Percentiles rank a stretch among this genome's conserved stretches.
phyloP scores from a whole-genome alignment of 2,329 filamentous ascomycete species.

The Colletotrichum phormii region DNA sequence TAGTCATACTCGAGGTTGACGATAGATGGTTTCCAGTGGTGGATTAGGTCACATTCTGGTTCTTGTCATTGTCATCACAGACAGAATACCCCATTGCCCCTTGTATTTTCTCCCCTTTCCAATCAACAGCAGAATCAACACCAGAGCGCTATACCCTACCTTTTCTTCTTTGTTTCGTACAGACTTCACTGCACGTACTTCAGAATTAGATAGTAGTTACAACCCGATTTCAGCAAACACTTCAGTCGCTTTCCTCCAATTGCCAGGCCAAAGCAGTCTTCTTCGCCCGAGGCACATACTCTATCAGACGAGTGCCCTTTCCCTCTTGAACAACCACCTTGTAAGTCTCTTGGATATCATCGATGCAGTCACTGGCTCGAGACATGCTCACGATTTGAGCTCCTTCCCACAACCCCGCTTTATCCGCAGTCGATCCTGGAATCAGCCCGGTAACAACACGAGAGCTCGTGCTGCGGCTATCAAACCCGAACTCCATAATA shows the following conservation, averaged over 20 bases:
- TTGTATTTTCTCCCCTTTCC: no score
- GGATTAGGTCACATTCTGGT: no score
- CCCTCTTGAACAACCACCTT: conserved; percentile 7
- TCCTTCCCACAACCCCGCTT: conserved; percentile 7
- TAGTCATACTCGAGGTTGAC: no score
- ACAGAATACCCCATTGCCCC: no score
- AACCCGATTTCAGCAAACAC: no score
- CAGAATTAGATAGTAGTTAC: no score
- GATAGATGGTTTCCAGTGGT: no score
- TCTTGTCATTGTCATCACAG: no score
- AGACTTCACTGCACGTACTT: no score
- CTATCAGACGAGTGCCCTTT: not conserved
- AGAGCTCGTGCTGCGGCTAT: not conserved
- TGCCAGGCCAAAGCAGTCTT: conserved; percentile 12
- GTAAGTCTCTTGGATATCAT: conserved; percentile 1
- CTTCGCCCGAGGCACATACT: conserved; percentile 2
- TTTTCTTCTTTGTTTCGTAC: no score
- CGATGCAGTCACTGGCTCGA: conserved; percentile 8
- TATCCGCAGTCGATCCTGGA: not conserved
- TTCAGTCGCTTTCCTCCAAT: not conserved
- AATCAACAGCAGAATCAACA: no score
- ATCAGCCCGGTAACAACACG: conserved; percentile 4
- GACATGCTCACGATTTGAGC: conserved; percentile 12
- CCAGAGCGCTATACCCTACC: no score
- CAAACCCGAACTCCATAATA: conserved; percentile 15